These are phyloP conservation scores for Ganoderma lucidum DNA, from an alignment of 1,284 basidiomycete genomes.

Conservation along the genomic window DNA sequence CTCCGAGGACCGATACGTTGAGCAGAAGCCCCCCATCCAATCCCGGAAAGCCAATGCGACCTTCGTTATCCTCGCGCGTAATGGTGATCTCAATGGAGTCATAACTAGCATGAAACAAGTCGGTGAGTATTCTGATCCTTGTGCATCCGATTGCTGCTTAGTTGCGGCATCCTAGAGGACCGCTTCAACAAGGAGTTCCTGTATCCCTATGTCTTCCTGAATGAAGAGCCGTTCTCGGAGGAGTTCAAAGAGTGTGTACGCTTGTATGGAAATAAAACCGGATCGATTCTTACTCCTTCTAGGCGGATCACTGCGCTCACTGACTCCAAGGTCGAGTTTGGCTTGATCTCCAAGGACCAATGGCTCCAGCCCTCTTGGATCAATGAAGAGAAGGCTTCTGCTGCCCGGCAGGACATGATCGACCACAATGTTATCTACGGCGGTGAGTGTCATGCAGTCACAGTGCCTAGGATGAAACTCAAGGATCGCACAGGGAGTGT, in stretches of 20 bases:
- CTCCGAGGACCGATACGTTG: slow-evolving; percentile 63
- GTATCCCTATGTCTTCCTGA: slow-evolving; percentile 90
- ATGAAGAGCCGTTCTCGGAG: slow-evolving; percentile 82
- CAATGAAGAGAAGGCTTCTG: slow-evolving; percentile 78
- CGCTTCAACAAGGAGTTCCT: slow-evolving; percentile 86
- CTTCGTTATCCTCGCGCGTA: slow-evolving; percentile 88
- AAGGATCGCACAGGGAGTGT: slow-evolving; percentile 58
- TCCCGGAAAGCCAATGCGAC: slow-evolving; percentile 82
- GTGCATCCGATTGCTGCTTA: slow-evolving; percentile 62
- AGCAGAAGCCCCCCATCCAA: slow-evolving; percentile 44
- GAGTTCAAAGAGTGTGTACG: slow-evolving; percentile 73
- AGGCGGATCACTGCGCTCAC: slow-evolving; percentile 77
- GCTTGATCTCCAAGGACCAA: slow-evolving; percentile 80
- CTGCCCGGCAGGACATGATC: slow-evolving; percentile 82
- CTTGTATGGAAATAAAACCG: not conserved
- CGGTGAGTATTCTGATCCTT: slow-evolving; percentile 34
- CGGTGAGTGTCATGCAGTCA: slow-evolving; percentile 50
- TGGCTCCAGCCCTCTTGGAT: slow-evolving; percentile 91
- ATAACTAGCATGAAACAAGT: slow-evolving; percentile 79
- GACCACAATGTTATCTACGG: slow-evolving; percentile 89
- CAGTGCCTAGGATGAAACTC: slow-evolving; percentile 9
- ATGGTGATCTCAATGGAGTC: slow-evolving; percentile 80
- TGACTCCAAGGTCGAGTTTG: slow-evolving; percentile 77
- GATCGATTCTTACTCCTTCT: not conserved
- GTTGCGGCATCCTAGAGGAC: slow-evolving; percentile 58